Percentiles rank a stretch among this genome's conserved stretches.
phyloP scores from a whole-genome alignment of 2,329 filamentous ascomycete genomes.

The Fusarium sp. region DNA sequence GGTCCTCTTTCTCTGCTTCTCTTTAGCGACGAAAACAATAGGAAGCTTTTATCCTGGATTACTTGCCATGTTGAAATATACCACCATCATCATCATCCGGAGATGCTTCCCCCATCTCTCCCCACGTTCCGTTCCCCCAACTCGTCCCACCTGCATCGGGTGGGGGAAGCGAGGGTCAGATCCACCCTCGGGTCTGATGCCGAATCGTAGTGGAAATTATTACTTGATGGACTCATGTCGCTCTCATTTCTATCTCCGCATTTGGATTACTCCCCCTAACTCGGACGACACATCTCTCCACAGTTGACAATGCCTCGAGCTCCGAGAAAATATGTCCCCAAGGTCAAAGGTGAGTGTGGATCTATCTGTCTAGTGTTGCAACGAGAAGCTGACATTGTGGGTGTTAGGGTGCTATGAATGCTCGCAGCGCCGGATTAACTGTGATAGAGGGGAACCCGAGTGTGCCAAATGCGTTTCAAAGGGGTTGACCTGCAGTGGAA shows the following conservation, averaged over 20 bases:
- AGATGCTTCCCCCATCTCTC: neutral
- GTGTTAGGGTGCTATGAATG: conserved; percentile 49
- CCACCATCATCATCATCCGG: neutral
- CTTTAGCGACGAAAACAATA: neutral
- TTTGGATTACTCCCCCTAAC: neutral
- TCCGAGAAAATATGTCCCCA: conserved; percentile 30
- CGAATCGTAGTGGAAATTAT: neutral
- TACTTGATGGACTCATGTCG: neutral
- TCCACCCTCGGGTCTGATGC: conserved; percentile 4
- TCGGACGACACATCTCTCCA: neutral
- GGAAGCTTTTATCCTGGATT: neutral
- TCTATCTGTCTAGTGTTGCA: neutral
- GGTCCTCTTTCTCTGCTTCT: neutral
- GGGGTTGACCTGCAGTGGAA: conserved; percentile 46
- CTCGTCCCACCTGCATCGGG: neutral
- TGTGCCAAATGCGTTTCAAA: conserved; percentile 47
- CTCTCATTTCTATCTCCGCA: conserved; percentile 4
- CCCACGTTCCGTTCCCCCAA: neutral
- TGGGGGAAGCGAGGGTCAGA: neutral
- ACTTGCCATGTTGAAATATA: neutral
- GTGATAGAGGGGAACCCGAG: conserved; percentile 45
- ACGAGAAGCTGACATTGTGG: neutral
- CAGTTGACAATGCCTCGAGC: conserved; percentile 1
- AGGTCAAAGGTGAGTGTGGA: conserved; percentile 33
- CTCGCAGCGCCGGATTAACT: conserved; percentile 49